phyloP scores from a whole-genome alignment of 2,329 filamentous ascomycete species.

The Acarospora socialis region DNA sequence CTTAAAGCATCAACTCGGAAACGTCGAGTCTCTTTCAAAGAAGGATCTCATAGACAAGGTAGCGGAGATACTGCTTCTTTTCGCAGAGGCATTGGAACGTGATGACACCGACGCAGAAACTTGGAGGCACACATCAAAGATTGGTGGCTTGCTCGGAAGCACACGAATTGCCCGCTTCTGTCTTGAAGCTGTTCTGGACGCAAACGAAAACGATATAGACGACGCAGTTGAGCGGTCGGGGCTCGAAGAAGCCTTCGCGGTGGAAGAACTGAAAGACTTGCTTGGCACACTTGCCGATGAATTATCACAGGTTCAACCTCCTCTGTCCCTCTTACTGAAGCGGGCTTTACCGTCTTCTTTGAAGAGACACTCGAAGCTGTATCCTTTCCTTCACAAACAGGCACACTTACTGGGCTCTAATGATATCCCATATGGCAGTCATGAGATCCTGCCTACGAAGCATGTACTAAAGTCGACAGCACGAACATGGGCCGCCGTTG shows the following conservation, averaged over 20 bases:
- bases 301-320: constrained; percentile 38
- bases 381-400: no score
- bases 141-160: constrained; percentile 43
- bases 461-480: constrained; percentile 24
- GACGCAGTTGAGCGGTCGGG: constrained; percentile 42
- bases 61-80: constrained; percentile 30
- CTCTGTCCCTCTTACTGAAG: constrained; percentile 27
- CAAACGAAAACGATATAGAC: constrained; percentile 43
- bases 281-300: constrained; percentile 39
- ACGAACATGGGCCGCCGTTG: constrained; percentile 33
- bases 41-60: no score
- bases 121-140: constrained; percentile 46
- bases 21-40: not conserved
- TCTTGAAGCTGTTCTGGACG: constrained; percentile 48
- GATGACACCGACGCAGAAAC: constrained; percentile 51
- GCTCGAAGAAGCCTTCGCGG: constrained; percentile 40
- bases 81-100: constrained; percentile 48
- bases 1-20: constrained; percentile 38
- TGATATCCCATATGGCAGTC: constrained; percentile 21
- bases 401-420: no score
- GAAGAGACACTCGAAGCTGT: no score
- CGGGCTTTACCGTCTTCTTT: no score
- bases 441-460: constrained; percentile 24
- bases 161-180: constrained; percentile 46
- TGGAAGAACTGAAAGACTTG: constrained; percentile 35